phyloP scores from a whole-genome alignment of 805 yeast species.

The Wickerhamomyces bisporus region DNA sequence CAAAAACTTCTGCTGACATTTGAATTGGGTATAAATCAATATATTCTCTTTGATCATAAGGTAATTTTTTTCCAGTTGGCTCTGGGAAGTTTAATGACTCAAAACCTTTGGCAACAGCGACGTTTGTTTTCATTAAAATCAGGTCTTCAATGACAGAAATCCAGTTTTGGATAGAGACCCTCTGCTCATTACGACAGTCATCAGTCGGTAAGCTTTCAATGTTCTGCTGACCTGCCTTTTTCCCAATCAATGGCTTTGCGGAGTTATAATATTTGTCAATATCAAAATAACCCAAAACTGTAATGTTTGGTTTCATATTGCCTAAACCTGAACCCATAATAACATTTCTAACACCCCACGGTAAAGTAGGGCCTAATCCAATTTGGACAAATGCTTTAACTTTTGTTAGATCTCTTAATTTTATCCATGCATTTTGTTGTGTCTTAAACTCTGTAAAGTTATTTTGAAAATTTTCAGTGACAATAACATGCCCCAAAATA shows the following conservation, averaged over 20 bases:
- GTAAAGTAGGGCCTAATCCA: constrained; percentile 77
- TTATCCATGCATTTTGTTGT: constrained; percentile 79
- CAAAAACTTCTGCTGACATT: constrained; percentile 79
- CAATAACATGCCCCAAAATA: constrained; percentile 85
- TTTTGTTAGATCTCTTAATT: constrained; percentile 68
- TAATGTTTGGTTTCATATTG: constrained; percentile 95
- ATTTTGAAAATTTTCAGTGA: constrained; percentile 56
- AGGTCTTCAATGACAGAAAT: constrained; percentile 89
- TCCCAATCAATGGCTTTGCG: neutral
- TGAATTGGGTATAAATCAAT: constrained; percentile 96
- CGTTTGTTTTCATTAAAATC: constrained; percentile 80
- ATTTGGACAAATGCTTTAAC: constrained; percentile 94
- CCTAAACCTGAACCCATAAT: constrained; percentile 95
- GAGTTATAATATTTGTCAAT: constrained; percentile 30
- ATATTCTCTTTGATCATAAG: constrained; percentile 36
- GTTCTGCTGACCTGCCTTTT: constrained; percentile 11
- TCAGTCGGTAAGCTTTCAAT: constrained; percentile 71
- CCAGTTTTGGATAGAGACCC: constrained; percentile 76
- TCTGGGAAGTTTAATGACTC: constrained; percentile 60
- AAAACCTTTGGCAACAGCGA: constrained; percentile 92
- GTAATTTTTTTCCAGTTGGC: constrained; percentile 26
- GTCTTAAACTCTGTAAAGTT: constrained; percentile 63
- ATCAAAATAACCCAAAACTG: constrained; percentile 87
- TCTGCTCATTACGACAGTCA: constrained; percentile 61
- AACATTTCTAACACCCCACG: constrained; percentile 95